phyloP scores from a whole-genome alignment of 441 rosid genomes.

The Isatis lusitanica region DNA sequence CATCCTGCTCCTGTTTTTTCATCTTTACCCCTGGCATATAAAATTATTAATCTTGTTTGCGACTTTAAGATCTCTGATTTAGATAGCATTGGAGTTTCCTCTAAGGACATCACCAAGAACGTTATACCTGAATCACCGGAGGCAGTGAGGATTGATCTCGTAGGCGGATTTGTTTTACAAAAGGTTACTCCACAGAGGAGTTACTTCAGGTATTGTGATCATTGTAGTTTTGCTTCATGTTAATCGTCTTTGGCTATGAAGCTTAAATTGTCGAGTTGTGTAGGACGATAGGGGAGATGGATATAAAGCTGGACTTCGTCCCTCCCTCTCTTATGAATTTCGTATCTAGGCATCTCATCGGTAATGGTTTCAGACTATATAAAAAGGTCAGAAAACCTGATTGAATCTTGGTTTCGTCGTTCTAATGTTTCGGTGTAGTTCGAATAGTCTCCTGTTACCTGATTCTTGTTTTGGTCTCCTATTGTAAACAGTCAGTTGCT shows the following conservation, averaged over 20 bases:
- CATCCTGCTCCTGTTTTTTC: not conserved
- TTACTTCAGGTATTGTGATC: constrained; percentile 74
- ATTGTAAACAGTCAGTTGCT: constrained; percentile 58
- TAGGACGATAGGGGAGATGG: constrained; percentile 80
- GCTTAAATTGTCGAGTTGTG: constrained; percentile 25
- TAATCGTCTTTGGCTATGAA: constrained; percentile 7
- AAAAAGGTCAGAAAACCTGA: constrained; percentile 61
- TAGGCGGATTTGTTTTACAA: constrained; percentile 91
- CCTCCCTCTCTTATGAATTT: constrained; percentile 94
- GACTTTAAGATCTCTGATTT: constrained; percentile 64
- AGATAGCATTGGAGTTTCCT: constrained; percentile 54
- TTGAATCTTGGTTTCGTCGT: not conserved
- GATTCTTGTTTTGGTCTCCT: too few relatives aligned
- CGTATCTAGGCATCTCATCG: constrained; percentile 84
- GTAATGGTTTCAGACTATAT: constrained; percentile 85
- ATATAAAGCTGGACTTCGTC: constrained; percentile 86
- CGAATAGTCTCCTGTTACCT: not conserved
- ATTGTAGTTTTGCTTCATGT: not conserved
- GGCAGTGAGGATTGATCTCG: constrained; percentile 73
- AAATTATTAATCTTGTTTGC: not conserved
- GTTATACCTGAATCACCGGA: constrained; percentile 69
- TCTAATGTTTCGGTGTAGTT: not conserved
- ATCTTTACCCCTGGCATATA: not conserved
- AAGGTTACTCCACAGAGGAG: constrained; percentile 78
- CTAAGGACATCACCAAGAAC: constrained; percentile 46